Evolutionary conservation across 202 grass and related monocot species (phyloP), one percentile per base, ranked within the genome.

Genomic region (Schoenoplectus tabernaemontani): DNA sequence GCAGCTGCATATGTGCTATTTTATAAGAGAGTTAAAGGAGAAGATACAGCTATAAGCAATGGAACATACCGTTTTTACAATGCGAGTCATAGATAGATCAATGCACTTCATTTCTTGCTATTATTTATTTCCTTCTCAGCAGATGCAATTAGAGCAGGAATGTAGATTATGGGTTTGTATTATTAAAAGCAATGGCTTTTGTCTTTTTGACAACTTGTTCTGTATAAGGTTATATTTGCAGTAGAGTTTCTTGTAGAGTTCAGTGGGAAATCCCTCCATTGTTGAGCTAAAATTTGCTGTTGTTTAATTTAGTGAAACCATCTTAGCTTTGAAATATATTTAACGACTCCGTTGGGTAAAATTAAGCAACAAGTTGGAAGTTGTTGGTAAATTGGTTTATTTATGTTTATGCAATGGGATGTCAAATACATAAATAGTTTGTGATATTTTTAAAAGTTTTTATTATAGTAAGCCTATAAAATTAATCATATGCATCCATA

Each of bases 1-100:
- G 89, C 88, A 78, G 96, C 96, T 82, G 96, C 96, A 42, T 99
- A 99, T 83, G 92, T 99, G 76, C 87, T 99, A 5, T 99, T 99
- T 77, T 99, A 96, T 79, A 88, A 90, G 88, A 89, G 92, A 82
- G 90, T 90, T 71, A 78, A 84, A 85, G 81, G 84, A 59, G 87
- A 77, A 86, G 80, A 91, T 85, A 81, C 64, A 44, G 62, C 86
- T 66, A 76, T 71, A 71, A 89, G 85, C 72, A 95, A 87, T 53
- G 92, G 88, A 76, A 76, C 78, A 42, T 87, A 90, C 77, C 84
- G 84, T 64, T 85, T 64, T 63, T 59, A 89, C 65, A 89, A 82
- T 81, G 89, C 82, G 46, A 83, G 83, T 59, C 65, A 85, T 80
- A 90, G 85, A 89, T 92, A 89, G 74, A 47, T 51, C 68, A 0